phyloP scores from a whole-genome alignment of 2,329 filamentous ascomycete species.

The Fusarium sp. region DNA sequence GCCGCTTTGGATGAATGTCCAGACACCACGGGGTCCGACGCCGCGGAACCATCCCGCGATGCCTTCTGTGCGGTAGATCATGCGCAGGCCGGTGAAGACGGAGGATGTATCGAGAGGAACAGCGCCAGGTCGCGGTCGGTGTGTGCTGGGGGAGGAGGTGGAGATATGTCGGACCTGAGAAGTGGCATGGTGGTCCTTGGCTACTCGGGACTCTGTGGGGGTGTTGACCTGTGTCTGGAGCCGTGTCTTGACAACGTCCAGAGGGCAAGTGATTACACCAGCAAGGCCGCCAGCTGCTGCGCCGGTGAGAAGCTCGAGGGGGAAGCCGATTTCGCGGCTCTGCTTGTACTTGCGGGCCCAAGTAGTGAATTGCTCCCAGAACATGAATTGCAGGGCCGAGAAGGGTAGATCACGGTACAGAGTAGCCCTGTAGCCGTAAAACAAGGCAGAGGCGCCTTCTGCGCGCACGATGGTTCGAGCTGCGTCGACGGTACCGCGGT shows the following conservation, averaged over 20 bases:
- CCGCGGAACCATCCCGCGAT: slow-evolving; percentile 92
- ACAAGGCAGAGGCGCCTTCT: slow-evolving; percentile 88
- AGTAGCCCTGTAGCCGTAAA: slow-evolving; percentile 97
- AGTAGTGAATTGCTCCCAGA: slow-evolving; percentile 93
- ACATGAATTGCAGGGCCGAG: slow-evolving; percentile 96
- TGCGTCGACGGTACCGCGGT: slow-evolving; percentile 86
- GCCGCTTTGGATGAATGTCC: slow-evolving; percentile 97
- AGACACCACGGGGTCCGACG: slow-evolving; percentile 91
- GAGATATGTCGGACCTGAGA: slow-evolving; percentile 81
- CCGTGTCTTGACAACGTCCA: slow-evolving; percentile 97
- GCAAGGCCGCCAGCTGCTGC: slow-evolving; percentile 92
- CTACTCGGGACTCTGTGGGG: slow-evolving; percentile 47
- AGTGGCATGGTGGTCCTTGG: slow-evolving; percentile 55
- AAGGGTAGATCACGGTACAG: slow-evolving; percentile 95
- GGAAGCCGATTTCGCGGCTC: slow-evolving; percentile 85
- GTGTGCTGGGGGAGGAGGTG: slow-evolving; percentile 88
- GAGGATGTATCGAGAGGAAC: slow-evolving; percentile 89
- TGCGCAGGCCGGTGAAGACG: slow-evolving; percentile 82
- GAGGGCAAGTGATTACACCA: slow-evolving; percentile 92
- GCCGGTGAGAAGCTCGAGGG: slow-evolving; percentile 89
- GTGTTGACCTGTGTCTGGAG: slow-evolving; percentile 88
- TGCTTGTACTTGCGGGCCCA: slow-evolving; percentile 84
- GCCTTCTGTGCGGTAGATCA: slow-evolving; percentile 93
- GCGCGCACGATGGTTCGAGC: slow-evolving; percentile 84
- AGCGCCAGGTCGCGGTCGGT: slow-evolving; percentile 82